phyloP scores from a whole-genome alignment of 345 rosid species.

The Melaleuca quinquenervia region DNA sequence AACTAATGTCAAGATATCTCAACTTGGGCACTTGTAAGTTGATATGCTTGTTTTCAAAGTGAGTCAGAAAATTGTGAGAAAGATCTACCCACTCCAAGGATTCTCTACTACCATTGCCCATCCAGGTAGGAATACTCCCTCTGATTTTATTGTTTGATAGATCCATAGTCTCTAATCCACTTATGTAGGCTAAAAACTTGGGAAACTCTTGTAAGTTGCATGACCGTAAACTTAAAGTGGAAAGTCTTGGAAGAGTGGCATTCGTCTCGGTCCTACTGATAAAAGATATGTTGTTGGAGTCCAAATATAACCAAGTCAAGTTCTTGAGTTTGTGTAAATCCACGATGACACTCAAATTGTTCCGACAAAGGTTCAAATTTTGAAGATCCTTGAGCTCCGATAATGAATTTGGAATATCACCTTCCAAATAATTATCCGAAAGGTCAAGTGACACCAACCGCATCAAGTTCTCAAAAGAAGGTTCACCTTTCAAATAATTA shows the following conservation, averaged over 20 bases:
- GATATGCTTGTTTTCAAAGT: background rate
- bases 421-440: too few relatives aligned
- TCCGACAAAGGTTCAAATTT: too few relatives aligned
- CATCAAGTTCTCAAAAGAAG: too few relatives aligned
- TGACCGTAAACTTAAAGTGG: background rate
- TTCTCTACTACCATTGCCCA: background rate
- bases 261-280: accelerated
- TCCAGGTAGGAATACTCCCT: background rate
- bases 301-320: too few relatives aligned
- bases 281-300: background rate
- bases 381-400: too few relatives aligned
- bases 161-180: accelerated
- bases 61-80: background rate
- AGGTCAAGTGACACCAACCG: too few relatives aligned
- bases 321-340: too few relatives aligned
- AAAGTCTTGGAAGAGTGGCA: background rate
- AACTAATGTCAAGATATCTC: background rate
- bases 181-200: background rate
- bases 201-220: background rate
- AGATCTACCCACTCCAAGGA: background rate
- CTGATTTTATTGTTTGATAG: background rate
- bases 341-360: too few relatives aligned
- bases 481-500: too few relatives aligned
- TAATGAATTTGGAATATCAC: too few relatives aligned
- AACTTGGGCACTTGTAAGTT: background rate